Evolutionary conservation across 2,329 filamentous ascomycete species (phyloP), one percentile per base, ranked within the genome.

Genomic region (Domatiomyces catenatus): DNA sequence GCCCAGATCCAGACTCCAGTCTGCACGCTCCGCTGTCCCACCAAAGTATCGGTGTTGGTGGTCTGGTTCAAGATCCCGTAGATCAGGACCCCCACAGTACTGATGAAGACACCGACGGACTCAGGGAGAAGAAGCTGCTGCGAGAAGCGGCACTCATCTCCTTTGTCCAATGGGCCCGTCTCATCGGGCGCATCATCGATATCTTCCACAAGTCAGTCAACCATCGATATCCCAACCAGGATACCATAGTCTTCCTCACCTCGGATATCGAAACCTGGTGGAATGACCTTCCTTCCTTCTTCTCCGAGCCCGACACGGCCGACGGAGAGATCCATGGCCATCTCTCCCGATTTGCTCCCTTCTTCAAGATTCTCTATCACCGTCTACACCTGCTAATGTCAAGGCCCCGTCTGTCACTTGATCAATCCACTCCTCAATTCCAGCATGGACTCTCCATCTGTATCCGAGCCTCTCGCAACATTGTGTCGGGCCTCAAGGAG

Each of bases 211-310:
- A 69, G 52, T 67, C 66, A 5, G 66, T 68, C 42, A 60, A 66
- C n/a, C 64, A 64, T 44, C 64, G 66, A 20, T 65, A 65, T n/a
- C 61, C 67, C 8, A 63, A 62, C 8, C 63, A 65, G 42, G 65
- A 62, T 45, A 62, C 65, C 7, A 63, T 68, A 3, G 57, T 67
- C 2, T 64, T 63, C 44, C 55, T 69, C 5, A 64, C 66, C 18
- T 67, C 66, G 8, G 66, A 68, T 46, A 66, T 69, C 18, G 66
- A 69, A 46, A 68, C 65, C 51, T 69, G 67, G 67, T 69, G 66
- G 66, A 69, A 69, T 50, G 59, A 63, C 36, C 62, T 69, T n/a
- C 62, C 66, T 3, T 50, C 47, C 1, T 54, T 57, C 22, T 36
- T 60, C 15, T 20, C 42, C 17, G 48, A 7, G 26, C 51, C 28